phyloP scores from a whole-genome alignment of 1,284 basidiomycete species.

The Neonothopanus nambi region DNA sequence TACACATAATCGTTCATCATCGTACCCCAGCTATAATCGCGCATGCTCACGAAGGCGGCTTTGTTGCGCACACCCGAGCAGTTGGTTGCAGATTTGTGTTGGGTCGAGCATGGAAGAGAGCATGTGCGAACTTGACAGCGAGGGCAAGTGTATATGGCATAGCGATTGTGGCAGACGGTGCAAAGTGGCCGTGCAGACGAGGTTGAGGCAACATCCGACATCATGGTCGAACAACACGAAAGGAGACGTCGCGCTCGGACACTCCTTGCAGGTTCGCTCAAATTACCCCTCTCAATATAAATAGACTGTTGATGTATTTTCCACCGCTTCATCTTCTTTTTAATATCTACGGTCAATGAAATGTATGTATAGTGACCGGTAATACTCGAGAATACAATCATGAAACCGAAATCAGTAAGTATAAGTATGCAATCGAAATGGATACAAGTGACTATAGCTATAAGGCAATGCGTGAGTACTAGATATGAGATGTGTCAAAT shows the following conservation, averaged over 20 bases:
- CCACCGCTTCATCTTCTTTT: too few species aligned
- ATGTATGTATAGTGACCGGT: not conserved
- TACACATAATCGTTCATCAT: constrained; percentile 87
- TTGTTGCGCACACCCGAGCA: constrained; percentile 79
- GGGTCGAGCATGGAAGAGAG: constrained; percentile 69
- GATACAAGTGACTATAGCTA: not conserved
- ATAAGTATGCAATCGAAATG: not conserved
- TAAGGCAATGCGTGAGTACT: too few species aligned
- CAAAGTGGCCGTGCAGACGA: constrained; percentile 36
- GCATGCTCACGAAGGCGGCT: constrained; percentile 75
- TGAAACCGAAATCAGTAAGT: not conserved
- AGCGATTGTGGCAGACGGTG: constrained; percentile 44
- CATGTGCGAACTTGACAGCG: constrained; percentile 72
- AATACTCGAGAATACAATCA: not conserved
- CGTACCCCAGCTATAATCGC: constrained; percentile 75
- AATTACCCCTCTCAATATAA: too few species aligned
- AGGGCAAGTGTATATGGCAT: constrained; percentile 80
- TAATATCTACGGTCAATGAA: too few species aligned
- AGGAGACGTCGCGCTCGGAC: not conserved
- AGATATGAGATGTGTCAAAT: too few species aligned
- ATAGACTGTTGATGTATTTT: too few species aligned
- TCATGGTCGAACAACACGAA: not conserved
- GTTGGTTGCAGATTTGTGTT: constrained; percentile 64
- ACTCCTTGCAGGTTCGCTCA: too few species aligned
- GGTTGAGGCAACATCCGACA: not conserved